A percentile compares a stretch with the other conserved stretches of the same genome.
Evolutionary conservation across 441 rosid genomes (phyloP).

Genomic region (Populus hybrid): DNA sequence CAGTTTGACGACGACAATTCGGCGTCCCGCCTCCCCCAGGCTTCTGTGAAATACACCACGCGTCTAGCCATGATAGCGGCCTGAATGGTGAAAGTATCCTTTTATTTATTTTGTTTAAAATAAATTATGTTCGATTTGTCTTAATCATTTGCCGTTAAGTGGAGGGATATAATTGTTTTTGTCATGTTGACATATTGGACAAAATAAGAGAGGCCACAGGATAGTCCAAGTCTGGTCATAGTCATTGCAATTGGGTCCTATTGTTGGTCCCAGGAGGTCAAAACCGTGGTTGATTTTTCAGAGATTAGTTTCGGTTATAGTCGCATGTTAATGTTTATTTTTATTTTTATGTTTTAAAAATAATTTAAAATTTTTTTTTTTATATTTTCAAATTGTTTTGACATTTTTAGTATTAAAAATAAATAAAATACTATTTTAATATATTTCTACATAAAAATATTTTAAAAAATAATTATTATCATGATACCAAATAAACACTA

Average conservation of each 20-base stretch:
- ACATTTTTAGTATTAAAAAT: no score
- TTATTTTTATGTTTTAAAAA: no score
- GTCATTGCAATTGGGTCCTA: not conserved
- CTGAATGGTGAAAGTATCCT: not conserved
- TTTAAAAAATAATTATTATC: no score
- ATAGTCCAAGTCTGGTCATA: not conserved
- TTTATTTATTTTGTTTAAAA: not conserved
- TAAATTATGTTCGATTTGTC: not conserved
- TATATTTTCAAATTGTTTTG: no score
- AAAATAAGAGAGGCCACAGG: slow-evolving; percentile 4
- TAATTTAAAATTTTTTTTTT: no score
- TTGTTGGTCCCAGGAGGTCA: slow-evolving; percentile 6
- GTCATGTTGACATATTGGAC: slow-evolving; percentile 11
- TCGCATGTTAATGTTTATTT: no score
- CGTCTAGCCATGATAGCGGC: not conserved
- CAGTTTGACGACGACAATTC: not conserved
- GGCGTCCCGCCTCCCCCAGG: not conserved
- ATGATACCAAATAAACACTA: no score
- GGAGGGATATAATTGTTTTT: slow-evolving; percentile 14
- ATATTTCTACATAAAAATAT: no score
- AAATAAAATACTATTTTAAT: no score
- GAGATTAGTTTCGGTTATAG: not conserved
- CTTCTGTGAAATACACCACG: slow-evolving; percentile 3
- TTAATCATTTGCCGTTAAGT: slow-evolving; percentile 6
- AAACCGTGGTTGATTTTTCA: not conserved